A percentile compares a stretch with the other conserved stretches of the same genome.
Conservation (phyloP, 768 basidiomycete genomes). For the Pholiota microspora region DNA sequence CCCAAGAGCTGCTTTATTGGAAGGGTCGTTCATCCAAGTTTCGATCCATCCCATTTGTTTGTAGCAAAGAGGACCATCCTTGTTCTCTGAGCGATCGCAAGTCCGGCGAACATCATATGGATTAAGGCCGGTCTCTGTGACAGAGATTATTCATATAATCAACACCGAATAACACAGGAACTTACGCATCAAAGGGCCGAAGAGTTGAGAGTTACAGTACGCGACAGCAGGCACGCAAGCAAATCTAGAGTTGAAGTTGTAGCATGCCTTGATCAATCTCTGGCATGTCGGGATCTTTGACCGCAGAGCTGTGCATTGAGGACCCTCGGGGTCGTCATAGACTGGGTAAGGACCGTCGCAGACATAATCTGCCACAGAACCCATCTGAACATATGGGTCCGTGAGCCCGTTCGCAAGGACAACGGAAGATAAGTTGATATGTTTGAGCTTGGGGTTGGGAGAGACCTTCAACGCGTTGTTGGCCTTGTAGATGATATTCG, state of each 20-base stretch:
- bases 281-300: conserved; percentile 74
- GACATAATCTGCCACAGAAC: conserved; percentile 69
- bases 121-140: conserved; percentile 72
- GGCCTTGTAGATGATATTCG: conserved; percentile 74
- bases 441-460: conserved; percentile 48
- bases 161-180: conserved; percentile 10
- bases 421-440: conserved; percentile 80
- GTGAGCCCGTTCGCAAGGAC: conserved; percentile 89
- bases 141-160: background rate
- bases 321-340: conserved; percentile 66
- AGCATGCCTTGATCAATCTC: conserved; percentile 69
- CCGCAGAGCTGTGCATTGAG: conserved; percentile 62
- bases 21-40: conserved; percentile 77
- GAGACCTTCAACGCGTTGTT: conserved; percentile 57
- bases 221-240: conserved; percentile 71
- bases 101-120: conserved; percentile 82
- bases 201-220: conserved; percentile 79
- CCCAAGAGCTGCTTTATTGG: conserved; percentile 77
- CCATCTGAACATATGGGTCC: conserved; percentile 77
- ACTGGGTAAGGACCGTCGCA: conserved; percentile 84
- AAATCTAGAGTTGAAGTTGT: conserved; percentile 55
- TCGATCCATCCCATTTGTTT: conserved; percentile 86
- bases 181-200: conserved; percentile 69
- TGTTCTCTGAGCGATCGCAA: conserved; percentile 60
- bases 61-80: conserved; percentile 75